phyloP scores from a whole-genome alignment of 768 basidiomycete genomes.

The Podaxis pistillaris region DNA sequence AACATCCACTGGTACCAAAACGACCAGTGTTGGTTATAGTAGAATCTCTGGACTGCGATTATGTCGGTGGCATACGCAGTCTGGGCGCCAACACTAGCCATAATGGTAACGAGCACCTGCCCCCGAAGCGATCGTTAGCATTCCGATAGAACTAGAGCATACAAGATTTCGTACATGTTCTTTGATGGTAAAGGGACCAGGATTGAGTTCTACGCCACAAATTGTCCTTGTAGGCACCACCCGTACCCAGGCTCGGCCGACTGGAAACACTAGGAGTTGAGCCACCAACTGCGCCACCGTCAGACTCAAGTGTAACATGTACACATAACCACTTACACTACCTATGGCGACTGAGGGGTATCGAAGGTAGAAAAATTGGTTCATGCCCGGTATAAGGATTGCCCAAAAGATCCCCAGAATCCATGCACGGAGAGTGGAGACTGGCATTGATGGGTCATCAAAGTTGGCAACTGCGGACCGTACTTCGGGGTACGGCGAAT shows the following conservation, averaged over 20 bases:
- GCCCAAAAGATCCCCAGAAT: constrained; percentile 55
- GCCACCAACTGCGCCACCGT: constrained; percentile 51
- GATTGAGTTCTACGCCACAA: constrained; percentile 64
- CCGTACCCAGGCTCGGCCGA: constrained; percentile 67
- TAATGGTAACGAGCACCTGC: constrained; percentile 65
- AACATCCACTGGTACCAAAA: constrained; percentile 61
- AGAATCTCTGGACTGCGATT: constrained; percentile 69
- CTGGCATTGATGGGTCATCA: constrained; percentile 66
- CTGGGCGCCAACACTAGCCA: constrained; percentile 55
- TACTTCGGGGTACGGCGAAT: constrained; percentile 85
- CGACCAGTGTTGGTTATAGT: constrained; percentile 56
- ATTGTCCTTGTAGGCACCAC: constrained; percentile 50
- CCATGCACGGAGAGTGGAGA: constrained; percentile 59
- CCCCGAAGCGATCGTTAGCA: constrained; percentile 11
- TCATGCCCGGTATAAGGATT: constrained; percentile 66
- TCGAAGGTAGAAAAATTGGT: constrained; percentile 77
- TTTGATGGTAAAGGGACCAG: constrained; percentile 77
- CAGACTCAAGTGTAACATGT: constrained; percentile 18
- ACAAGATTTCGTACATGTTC: constrained; percentile 39
- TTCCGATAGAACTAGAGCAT: constrained; percentile 2
- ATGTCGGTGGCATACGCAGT: constrained; percentile 69
- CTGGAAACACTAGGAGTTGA: constrained; percentile 66
- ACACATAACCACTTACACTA: constrained; percentile 31
- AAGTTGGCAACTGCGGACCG: constrained; percentile 74
- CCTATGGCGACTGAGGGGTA: constrained; percentile 64